Evolutionary conservation across 2,329 filamentous ascomycete species (phyloP).

Genomic region (Fonsecaea nubica): DNA sequence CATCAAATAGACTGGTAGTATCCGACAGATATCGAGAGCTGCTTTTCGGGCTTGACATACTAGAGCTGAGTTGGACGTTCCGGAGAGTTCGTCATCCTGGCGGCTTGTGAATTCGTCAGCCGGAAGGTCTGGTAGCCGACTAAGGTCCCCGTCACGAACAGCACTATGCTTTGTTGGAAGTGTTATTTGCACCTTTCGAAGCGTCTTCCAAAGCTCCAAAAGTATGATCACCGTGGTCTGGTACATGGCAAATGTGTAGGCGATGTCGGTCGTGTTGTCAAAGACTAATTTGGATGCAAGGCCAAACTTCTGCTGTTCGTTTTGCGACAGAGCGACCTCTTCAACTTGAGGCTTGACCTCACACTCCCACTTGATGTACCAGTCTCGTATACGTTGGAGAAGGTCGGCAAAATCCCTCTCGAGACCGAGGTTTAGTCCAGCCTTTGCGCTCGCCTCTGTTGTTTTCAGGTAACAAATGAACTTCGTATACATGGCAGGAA

Average conservation of each 20-base stretch:
- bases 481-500: conserved; percentile 13
- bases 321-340: not conserved
- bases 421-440: not conserved
- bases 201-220: conserved; percentile 17
- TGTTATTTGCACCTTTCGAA: not conserved
- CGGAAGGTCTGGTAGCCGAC: not conserved
- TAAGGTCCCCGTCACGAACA: not conserved
- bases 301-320: conserved; percentile 3
- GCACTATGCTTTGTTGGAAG: not conserved
- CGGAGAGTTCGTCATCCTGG: not conserved
- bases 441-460: not conserved
- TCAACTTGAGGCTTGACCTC: conserved; percentile 1
- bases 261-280: not conserved
- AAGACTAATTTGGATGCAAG: conserved; percentile 12
- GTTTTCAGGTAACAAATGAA: conserved; percentile 7
- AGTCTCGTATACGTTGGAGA: conserved; percentile 6
- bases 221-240: conserved; percentile 13
- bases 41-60: not conserved
- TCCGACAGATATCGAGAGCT: conserved; percentile 18
- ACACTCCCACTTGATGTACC: conserved; percentile 9
- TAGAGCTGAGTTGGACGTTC: not conserved
- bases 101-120: not conserved
- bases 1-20: not conserved
- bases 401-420: conserved; percentile 14
- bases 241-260: conserved; percentile 10